Base-by-base conservation (phyloP, 345 rosid species). In the Eucalyptus caleyi region DNA sequence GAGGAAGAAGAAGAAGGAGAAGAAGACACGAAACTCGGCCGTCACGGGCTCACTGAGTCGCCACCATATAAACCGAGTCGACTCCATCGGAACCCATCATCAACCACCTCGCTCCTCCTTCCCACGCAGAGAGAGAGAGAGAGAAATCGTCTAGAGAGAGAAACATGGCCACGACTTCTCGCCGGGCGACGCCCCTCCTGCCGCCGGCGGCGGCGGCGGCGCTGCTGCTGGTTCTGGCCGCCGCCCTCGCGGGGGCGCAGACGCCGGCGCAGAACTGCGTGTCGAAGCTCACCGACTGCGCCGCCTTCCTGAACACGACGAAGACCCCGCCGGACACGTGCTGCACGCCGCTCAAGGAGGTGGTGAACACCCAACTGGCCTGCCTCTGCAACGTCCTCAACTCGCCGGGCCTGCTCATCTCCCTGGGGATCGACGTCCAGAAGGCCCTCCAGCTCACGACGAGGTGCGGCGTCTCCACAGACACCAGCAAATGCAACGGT, bases 311-410 rank as follows among this genome's bases (percentile, higher is more conserved):
- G 89, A 92, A 91, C 92, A 23, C 87, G 23, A 89, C 91, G 37
- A 87, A 11, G 37, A 85, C 19, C 8, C 93, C 93, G 10, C 88
- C 92, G 77, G 44, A 3, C 51, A 6, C 30, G 11, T 92, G 93
- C 90, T 92, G 93, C 93, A 24, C 32, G 51, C 88, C 93, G 4
- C 87, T 92, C 81, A 90, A 56, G 81, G 69, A 92, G n/a, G 87
- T 80, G 44, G 93, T 91, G 82, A 40, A 6, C 15, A 92, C 32
- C 77, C 60, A 92, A 16, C 83, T 4, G 32, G 6, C 40, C 30
- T 92, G 93, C 89, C 93, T 92, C 80, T 92, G 92, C 90, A 89
- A 16, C 91, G 54, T 92, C 87, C 88, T 90, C 91, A 91, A 51
- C 30, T 40, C 87, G 7, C 93, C 93, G 11, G 88, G 81, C 19